These are phyloP conservation scores for Pyricularia sp. DNA, from an alignment of 2,329 filamentous ascomycete genomes.

Conservation along the genomic window DNA sequence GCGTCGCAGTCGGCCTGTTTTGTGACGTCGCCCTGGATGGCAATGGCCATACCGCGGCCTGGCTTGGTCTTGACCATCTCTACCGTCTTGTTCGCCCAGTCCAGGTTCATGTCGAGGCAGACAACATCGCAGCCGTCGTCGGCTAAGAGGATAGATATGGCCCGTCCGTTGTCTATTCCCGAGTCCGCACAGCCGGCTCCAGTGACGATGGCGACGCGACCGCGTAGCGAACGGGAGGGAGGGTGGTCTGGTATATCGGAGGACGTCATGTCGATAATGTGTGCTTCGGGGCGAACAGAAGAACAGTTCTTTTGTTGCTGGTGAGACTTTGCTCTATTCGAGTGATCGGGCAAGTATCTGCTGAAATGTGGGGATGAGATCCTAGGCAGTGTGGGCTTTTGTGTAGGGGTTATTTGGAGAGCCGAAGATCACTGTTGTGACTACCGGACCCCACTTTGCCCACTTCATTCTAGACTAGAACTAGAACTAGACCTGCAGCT, in stretches of 20 bases:
- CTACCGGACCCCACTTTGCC: too few species aligned
- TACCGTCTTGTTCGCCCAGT: constrained; percentile 10
- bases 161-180: constrained; percentile 14
- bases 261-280: neutral
- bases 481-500: too few species aligned
- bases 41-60: constrained; percentile 23
- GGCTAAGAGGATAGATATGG: constrained; percentile 14
- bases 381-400: neutral
- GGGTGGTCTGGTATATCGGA: neutral
- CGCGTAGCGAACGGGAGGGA: constrained; percentile 10
- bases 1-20: constrained; percentile 34
- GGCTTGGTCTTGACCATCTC: constrained; percentile 13
- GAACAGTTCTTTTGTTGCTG: neutral
- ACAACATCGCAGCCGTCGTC: constrained; percentile 13
- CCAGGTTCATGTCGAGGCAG: constrained; percentile 11
- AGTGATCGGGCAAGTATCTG: neutral
- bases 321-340: neutral
- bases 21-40: constrained; percentile 41
- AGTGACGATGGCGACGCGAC: constrained; percentile 12
- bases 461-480: too few species aligned
- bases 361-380: neutral
- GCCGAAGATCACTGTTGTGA: neutral
- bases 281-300: neutral
- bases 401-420: neutral
- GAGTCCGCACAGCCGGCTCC: constrained; percentile 9